These are phyloP conservation scores for Fusarium chaquense DNA, from an alignment of 2,329 filamentous ascomycete genomes.

Conservation along the genomic window DNA sequence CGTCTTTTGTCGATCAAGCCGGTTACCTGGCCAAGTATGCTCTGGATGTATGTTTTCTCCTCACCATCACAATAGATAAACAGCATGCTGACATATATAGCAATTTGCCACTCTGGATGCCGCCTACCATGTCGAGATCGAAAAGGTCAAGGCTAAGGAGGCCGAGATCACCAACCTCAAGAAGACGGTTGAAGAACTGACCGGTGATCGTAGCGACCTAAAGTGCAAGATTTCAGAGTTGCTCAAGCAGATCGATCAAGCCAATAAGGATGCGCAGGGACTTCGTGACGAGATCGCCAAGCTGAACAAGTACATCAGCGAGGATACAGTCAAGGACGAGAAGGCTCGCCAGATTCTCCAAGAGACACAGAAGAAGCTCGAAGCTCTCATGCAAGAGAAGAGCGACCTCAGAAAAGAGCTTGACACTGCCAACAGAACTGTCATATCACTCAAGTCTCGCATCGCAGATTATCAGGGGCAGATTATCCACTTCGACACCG, in stretches of 20 bases:
- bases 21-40: constrained; percentile 41
- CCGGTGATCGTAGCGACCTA: fast-evolving
- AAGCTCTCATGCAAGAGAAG: neutral
- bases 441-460: neutral
- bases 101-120: neutral
- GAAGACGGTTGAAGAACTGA: neutral
- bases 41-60: neutral
- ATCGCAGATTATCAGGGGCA: neutral
- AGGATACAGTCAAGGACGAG: neutral
- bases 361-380: too few species aligned
- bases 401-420: neutral
- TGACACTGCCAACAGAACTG: neutral
- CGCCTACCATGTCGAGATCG: neutral
- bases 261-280: neutral
- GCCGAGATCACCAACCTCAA: constrained; percentile 10
- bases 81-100: neutral
- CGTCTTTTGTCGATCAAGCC: constrained; percentile 33
- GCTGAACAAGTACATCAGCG: neutral
- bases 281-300: neutral
- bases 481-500: too few species aligned
- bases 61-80: fast-evolving
- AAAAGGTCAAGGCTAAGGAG: constrained; percentile 7
- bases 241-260: neutral
- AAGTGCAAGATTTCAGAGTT: neutral
- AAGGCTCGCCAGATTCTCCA: too few species aligned